Evolutionary conservation across 495 filamentous ascomycete genomes (phyloP), one percentile per base, ranked within the genome.

Genomic region (Penicillium dipodomyicola): DNA sequence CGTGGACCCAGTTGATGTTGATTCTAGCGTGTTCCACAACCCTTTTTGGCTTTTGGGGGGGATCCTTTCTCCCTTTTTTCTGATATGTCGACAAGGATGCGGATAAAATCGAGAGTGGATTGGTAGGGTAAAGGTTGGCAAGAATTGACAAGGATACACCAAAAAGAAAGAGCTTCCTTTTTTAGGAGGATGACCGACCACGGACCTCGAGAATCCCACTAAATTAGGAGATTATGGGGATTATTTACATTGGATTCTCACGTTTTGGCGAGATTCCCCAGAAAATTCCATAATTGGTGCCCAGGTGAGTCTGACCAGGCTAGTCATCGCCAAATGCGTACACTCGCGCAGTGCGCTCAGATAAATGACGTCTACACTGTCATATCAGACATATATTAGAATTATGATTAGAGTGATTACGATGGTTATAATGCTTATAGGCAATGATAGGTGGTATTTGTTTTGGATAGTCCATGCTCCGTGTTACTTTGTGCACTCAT

Each of bases 1-100:
- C 60, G 51, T 51, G 45, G 56, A 19, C 45, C 59, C 30, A 29
- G 46, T 42, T 51, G 37, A 25, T 40, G 15, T 37, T 33, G 41
- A 9, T 66, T 60, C 63, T 47, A 63, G 51, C 45, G 50, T 52
- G 51, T 56, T 67, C 62, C 54, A 67, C 61, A 14, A 45, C 56
- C 9, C 15, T 39, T 37, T 37, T 37, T 37, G 14, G 14, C 4
- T n/a, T 37, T n/a, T 37, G 12, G 4, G 1, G 1, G 2, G 3
- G 12, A 23, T 43, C 2, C 9, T 43, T 43, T 39, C 14, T 37
- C 33, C 5, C 17, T 17, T 39, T 17, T 4, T 9, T 15, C 9
- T 39, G 20, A 25, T 27, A 27, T 32, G 7, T n/a, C 32, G 32
- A n/a, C 35, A 39, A 17, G 35, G 35, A 39, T 39, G 35, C 33